Percentiles rank a stretch among this genome's conserved stretches.
phyloP scores from a whole-genome alignment of 1,284 basidiomycete species.

The Gomphus bonarii region DNA sequence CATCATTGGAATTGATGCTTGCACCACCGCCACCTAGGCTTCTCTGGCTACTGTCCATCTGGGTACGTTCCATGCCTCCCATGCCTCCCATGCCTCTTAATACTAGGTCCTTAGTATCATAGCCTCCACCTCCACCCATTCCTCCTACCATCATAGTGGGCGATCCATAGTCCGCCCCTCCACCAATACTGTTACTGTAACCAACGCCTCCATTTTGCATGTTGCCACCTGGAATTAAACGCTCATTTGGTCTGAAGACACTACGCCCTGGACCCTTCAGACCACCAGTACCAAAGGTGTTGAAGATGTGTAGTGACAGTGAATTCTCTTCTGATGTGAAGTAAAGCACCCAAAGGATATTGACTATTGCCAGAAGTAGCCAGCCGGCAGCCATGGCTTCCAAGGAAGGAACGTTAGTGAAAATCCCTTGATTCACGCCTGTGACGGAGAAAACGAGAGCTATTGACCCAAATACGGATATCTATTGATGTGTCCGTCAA shows the following conservation, averaged over 20 bases:
- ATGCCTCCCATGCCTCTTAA: slow-evolving; percentile 5
- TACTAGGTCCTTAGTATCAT: slow-evolving; percentile 34
- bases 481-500: slow-evolving; percentile 36
- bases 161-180: slow-evolving; percentile 39
- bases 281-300: slow-evolving; percentile 77
- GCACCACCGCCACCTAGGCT: slow-evolving; percentile 28
- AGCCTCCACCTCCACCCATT: slow-evolving; percentile 40
- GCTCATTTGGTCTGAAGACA: slow-evolving; percentile 37
- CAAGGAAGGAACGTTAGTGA: slow-evolving; percentile 37
- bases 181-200: slow-evolving; percentile 46
- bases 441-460: slow-evolving; percentile 80
- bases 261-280: slow-evolving; percentile 70
- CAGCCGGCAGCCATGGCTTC: slow-evolving; percentile 88
- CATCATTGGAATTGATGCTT: slow-evolving; percentile 18
- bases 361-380: slow-evolving; percentile 82
- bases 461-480: slow-evolving; percentile 79
- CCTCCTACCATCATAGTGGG: slow-evolving; percentile 39
- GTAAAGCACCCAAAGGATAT: slow-evolving; percentile 93
- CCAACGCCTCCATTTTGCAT: slow-evolving; percentile 37
- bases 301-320: slow-evolving; percentile 73
- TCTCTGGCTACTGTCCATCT: slow-evolving; percentile 27
- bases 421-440: slow-evolving; percentile 66
- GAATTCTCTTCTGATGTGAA: slow-evolving; percentile 95
- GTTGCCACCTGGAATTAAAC: slow-evolving; percentile 41
- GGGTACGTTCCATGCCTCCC: slow-evolving; percentile 34